phyloP scores from a whole-genome alignment of 768 basidiomycete species.

The Saitozyma sp. region DNA sequence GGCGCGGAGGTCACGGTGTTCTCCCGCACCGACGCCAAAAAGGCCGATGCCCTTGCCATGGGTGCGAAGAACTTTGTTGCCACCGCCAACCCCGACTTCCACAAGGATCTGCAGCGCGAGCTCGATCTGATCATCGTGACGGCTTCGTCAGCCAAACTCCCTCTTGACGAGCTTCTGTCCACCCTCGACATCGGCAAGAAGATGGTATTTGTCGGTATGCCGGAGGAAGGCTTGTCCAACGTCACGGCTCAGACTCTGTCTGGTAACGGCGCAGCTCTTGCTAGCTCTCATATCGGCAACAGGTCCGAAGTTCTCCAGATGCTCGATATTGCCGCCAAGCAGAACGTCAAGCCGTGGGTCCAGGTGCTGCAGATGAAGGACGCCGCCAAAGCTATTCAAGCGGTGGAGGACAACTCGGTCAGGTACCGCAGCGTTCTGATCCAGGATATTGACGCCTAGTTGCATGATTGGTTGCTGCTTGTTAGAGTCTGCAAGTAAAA shows the following conservation, averaged over 20 bases:
- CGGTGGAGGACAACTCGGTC: constrained; percentile 58
- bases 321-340: constrained; percentile 63
- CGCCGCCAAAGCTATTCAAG: constrained; percentile 58
- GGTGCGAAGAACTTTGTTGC: constrained; percentile 58
- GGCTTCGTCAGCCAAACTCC: constrained; percentile 55
- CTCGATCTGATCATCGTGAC: constrained; percentile 56
- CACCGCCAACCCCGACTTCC: constrained; percentile 52
- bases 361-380: constrained; percentile 60
- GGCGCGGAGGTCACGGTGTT: constrained; percentile 65
- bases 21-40: constrained; percentile 62
- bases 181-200: constrained; percentile 61
- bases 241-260: constrained; percentile 54
- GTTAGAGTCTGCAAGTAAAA: too few relatives aligned
- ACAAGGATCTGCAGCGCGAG: constrained; percentile 47
- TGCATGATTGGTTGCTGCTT: too few relatives aligned
- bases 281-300: constrained; percentile 59
- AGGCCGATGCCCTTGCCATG: constrained; percentile 61
- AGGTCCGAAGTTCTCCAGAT: constrained; percentile 64
- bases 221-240: constrained; percentile 58
- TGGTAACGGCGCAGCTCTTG: constrained; percentile 44
- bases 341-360: constrained; percentile 61
- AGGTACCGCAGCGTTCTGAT: constrained; percentile 62
- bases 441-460: constrained; percentile 29
- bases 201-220: constrained; percentile 64
- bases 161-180: constrained; percentile 60